Percentiles rank a stretch among this genome's conserved stretches.
Conservation (phyloP, 345 rosid genomes). For the Eucalyptus fibrosa region DNA sequence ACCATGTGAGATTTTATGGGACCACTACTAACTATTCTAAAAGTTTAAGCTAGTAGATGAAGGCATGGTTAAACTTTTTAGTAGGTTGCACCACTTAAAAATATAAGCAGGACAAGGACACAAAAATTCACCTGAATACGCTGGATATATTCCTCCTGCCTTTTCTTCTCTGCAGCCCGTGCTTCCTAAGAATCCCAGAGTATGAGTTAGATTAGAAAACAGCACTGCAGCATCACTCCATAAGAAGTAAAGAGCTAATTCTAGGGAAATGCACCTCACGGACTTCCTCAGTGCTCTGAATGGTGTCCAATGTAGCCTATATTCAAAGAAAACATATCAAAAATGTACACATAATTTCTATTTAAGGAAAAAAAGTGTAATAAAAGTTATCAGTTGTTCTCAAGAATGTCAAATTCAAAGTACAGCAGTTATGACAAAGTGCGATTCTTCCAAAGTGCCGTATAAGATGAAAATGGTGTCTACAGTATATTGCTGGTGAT, state of each 20-base stretch:
- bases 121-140: conserved; percentile 53
- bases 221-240: neutral
- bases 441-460: neutral
- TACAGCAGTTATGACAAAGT: neutral
- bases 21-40: too few relatives aligned
- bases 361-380: neutral
- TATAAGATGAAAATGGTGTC: neutral
- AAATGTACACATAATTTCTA: neutral
- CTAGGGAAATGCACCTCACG: conserved; percentile 45
- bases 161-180: conserved; percentile 73
- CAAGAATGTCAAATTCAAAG: neutral
- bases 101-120: neutral
- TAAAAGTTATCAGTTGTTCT: neutral
- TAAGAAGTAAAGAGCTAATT: neutral
- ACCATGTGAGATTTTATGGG: too few relatives aligned
- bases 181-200: conserved; percentile 38
- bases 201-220: neutral
- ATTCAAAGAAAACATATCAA: conserved; percentile 3
- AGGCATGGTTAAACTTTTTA: too few relatives aligned
- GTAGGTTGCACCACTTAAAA: neutral
- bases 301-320: conserved; percentile 85
- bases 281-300: conserved; percentile 80
- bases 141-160: conserved; percentile 62
- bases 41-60: too few relatives aligned
- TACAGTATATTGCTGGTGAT: neutral